A percentile compares a stretch with the other conserved stretches of the same genome.
Conservation (phyloP, 2,329 filamentous ascomycete genomes). For the Verticillium longisporum region DNA sequence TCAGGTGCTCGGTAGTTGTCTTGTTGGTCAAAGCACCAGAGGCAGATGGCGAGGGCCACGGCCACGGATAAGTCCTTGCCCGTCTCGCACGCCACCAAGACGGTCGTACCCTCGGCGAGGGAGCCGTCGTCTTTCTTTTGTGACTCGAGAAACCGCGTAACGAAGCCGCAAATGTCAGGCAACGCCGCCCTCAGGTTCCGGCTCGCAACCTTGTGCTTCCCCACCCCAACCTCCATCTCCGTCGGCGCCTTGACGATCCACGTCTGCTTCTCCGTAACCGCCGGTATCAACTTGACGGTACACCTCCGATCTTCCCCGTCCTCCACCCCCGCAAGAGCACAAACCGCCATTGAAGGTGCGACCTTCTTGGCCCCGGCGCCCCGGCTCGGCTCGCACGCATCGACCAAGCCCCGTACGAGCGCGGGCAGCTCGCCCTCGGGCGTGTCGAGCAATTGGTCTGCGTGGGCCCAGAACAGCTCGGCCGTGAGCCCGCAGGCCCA, state of each 20-base stretch:
- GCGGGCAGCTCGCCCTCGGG: constrained; percentile 57
- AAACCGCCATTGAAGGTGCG: constrained; percentile 27
- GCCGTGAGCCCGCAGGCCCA: constrained; percentile 83
- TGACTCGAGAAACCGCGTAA: constrained; percentile 27
- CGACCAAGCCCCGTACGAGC: constrained; percentile 39
- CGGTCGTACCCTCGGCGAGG: constrained; percentile 4
- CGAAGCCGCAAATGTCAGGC: constrained; percentile 53
- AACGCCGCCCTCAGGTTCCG: constrained; percentile 73
- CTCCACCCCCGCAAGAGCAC: constrained; percentile 19
- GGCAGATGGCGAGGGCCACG: constrained; percentile 67
- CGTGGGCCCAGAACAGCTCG: constrained; percentile 70
- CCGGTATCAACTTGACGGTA: constrained; percentile 34
- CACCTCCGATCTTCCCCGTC: constrained; percentile 18
- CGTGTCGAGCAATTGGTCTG: constrained; percentile 50
- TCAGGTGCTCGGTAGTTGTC: constrained; percentile 35
- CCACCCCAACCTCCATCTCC: constrained; percentile 54
- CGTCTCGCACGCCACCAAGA: constrained; percentile 64
- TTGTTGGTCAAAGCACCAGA: constrained; percentile 61
- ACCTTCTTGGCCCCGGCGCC: not conserved
- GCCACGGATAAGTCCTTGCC: constrained; percentile 79
- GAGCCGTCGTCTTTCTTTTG: not conserved
- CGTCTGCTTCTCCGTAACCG: constrained; percentile 34
- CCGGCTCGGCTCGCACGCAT: not conserved
- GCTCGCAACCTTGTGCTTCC: constrained; percentile 69
- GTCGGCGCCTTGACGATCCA: constrained; percentile 27